These are phyloP conservation scores for Rubroboletus pulcherrimus DNA, from an alignment of 768 basidiomycete species.

Conservation along the genomic window DNA sequence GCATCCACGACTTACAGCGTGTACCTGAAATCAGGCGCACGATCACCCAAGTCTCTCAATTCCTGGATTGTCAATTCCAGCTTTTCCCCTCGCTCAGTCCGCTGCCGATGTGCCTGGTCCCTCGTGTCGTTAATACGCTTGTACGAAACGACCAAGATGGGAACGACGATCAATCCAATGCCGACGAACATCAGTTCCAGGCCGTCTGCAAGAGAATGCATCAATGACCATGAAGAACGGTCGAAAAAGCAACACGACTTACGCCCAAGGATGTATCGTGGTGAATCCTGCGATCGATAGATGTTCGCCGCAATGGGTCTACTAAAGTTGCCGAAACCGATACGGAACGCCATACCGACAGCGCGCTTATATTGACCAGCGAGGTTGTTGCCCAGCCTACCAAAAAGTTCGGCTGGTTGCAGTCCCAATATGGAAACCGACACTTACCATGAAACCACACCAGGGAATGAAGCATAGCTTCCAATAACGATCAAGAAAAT, in stretches of 20 bases:
- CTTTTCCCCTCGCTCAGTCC: constrained; percentile 17
- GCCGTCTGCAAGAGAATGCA: constrained; percentile 39
- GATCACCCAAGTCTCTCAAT: constrained; percentile 47
- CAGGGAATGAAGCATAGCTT: constrained; percentile 54
- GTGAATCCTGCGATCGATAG: constrained; percentile 54
- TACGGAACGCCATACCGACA: constrained; percentile 62
- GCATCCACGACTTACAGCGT: constrained; percentile 24
- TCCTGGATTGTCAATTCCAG: constrained; percentile 12
- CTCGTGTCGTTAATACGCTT: constrained; percentile 52
- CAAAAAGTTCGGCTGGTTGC: neutral
- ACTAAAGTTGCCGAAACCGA: constrained; percentile 51
- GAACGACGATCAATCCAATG: constrained; percentile 54
- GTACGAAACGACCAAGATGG: constrained; percentile 48
- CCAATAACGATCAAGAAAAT: constrained; percentile 67
- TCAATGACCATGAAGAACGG: neutral
- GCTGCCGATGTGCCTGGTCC: constrained; percentile 30
- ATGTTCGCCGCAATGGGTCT: constrained; percentile 64
- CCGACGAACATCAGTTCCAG: constrained; percentile 66
- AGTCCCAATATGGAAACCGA: constrained; percentile 10
- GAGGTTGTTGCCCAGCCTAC: constrained; percentile 54
- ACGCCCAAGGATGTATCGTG: constrained; percentile 63
- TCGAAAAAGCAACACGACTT: constrained; percentile 21
- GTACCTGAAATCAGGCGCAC: constrained; percentile 62
- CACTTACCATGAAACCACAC: constrained; percentile 54
- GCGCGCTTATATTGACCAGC: constrained; percentile 61